Conservation (phyloP, 169 alveolate genomes). For the Cardiosporidium cionae region DNA sequence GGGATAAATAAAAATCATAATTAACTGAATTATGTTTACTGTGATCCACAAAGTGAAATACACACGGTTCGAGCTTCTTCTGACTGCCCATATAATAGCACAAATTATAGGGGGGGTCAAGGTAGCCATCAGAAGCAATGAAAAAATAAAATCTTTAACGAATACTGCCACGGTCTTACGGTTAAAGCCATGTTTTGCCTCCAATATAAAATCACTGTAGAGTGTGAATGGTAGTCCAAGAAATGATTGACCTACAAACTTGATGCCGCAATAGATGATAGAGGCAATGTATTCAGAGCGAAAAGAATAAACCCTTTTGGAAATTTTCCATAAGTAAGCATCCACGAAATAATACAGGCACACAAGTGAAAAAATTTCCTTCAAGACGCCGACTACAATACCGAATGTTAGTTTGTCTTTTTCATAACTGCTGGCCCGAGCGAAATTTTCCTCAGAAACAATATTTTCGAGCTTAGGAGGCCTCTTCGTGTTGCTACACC, state of each 20-base stretch:
- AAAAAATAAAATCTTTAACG: conserved; percentile 60
- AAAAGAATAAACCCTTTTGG: too few relatives aligned
- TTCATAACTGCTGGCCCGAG: conserved; percentile 24
- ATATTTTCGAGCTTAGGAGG: neutral
- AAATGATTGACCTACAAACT: neutral
- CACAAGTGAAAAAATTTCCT: neutral
- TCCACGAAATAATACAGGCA: conserved; percentile 16
- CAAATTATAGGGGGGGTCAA: conserved; percentile 57
- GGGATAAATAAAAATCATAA: conserved; percentile 70
- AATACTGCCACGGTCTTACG: conserved; percentile 60
- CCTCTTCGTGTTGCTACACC: neutral
- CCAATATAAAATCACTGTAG: conserved; percentile 72
- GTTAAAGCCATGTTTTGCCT: conserved; percentile 80
- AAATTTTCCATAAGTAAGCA: conserved; percentile 27
- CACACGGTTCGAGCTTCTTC: conserved; percentile 82
- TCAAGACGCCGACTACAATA: conserved; percentile 14
- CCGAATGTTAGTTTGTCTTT: conserved; percentile 31
- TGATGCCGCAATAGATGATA: conserved; percentile 9
- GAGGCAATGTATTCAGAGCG: conserved; percentile 14
- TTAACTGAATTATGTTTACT: too few relatives aligned
- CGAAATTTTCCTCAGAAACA: conserved; percentile 13
- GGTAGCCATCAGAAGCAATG: conserved; percentile 43
- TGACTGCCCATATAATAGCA: conserved; percentile 63
- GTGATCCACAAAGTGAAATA: conserved; percentile 54
- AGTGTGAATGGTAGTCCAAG: conserved; percentile 14